phyloP scores from a whole-genome alignment of 257 asterid species.

The Oldenlandia corymbosa region DNA sequence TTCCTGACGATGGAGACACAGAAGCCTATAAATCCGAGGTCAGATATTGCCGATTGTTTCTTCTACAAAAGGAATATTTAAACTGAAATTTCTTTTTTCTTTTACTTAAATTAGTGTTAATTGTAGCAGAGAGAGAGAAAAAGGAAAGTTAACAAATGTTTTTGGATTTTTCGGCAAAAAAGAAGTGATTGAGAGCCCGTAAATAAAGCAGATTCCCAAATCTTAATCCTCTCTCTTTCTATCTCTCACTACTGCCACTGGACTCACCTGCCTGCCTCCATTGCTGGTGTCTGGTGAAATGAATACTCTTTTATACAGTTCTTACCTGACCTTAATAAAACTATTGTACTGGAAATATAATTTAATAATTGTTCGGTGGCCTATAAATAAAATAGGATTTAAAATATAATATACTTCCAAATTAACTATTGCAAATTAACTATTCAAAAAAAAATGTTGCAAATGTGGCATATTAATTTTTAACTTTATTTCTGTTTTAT shows the following conservation, averaged over 20 bases:
- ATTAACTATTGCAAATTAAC: too few species aligned
- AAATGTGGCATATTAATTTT: too few species aligned
- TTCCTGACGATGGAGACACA: slow-evolving; percentile 18
- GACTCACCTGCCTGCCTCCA: slow-evolving; percentile 6
- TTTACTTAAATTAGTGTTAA: not conserved
- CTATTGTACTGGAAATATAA: not conserved
- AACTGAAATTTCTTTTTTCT: too few species aligned
- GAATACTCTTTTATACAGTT: not conserved
- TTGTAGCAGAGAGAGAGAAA: too few species aligned
- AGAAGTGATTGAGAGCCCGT: not conserved
- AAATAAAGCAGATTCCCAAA: slow-evolving; percentile 10
- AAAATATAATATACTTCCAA: not conserved
- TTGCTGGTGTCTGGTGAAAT: not conserved
- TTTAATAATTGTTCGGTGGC: not conserved
- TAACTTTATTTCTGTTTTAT: too few species aligned
- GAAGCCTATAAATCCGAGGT: slow-evolving; percentile 44
- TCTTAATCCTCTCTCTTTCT: not conserved
- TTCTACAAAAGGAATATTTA: not conserved
- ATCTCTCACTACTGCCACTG: slow-evolving; percentile 8
- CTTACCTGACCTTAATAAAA: not conserved
- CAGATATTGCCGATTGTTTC: slow-evolving; percentile 23
- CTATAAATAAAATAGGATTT: not conserved
- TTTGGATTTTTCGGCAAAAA: slow-evolving; percentile 11
- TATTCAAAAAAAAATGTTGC: too few species aligned
- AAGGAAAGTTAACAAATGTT: not conserved